phyloP scores from a whole-genome alignment of 2,329 filamentous ascomycete genomes.

The Fusarium pilosicola region DNA sequence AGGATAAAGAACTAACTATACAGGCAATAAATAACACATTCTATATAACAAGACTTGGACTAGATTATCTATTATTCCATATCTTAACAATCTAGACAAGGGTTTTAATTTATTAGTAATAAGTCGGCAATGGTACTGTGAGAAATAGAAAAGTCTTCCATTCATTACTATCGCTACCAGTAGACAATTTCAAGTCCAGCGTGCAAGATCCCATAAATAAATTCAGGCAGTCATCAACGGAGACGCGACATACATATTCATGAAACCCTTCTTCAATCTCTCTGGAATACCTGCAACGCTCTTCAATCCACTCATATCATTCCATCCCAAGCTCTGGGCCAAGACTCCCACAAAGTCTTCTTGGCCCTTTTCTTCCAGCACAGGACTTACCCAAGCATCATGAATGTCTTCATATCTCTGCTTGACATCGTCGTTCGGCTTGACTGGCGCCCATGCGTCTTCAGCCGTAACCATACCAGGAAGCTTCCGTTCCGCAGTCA shows the following conservation, averaged over 20 bases:
- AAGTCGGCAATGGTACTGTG: fast-evolving
- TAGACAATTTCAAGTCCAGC: fast-evolving
- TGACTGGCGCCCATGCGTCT: not conserved
- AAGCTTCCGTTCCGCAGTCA: not conserved
- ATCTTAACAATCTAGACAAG: not conserved
- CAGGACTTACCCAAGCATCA: not conserved
- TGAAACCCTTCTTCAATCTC: not conserved
- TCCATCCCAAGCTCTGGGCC: not conserved
- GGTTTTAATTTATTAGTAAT: fast-evolving
- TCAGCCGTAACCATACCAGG: not conserved
- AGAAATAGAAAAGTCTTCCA: fast-evolving
- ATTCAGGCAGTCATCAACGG: not conserved
- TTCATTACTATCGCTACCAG: not conserved
- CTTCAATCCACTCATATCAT: not conserved
- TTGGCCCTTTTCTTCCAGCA: not conserved
- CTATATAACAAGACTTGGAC: no score
- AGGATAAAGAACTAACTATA: no score
- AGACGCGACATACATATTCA: conserved; percentile 4
- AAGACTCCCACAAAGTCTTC: not conserved
- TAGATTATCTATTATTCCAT: no score
- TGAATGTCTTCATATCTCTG: not conserved
- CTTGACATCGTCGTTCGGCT: not conserved
- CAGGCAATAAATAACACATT: no score
- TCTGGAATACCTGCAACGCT: not conserved
- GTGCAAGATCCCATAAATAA: fast-evolving